Base-by-base conservation (phyloP, 257 asterid species). In the Voacanga thouarsii region DNA sequence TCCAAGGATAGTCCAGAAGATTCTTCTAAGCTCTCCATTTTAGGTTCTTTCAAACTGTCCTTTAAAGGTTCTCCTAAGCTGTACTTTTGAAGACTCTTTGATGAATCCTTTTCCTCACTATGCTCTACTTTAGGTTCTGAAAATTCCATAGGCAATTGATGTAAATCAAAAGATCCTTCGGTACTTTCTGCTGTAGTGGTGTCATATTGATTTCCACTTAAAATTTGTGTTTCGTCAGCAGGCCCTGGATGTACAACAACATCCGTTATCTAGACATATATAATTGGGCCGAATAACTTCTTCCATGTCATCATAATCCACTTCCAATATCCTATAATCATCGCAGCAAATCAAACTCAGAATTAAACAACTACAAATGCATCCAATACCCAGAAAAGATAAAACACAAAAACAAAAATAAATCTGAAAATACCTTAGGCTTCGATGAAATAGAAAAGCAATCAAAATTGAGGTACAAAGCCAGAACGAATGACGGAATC, bases 1-100 rank as follows among this genome's bases (percentile, higher is more conserved):
- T 89, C 98, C 44, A 87, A 77, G 78, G 97, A 88, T 44, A 91
- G 77, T 75, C 91, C 84, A 79, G 84, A 82, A 80, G 87, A 77
- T 69, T 82, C 81, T 76, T 80, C 87, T 77, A 81, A 78, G 76
- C 75, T 69, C 67, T 70, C 80, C 80, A 79, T 80, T 16, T 57
- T 83, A 67, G 82, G 59, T 72, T 84, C 78, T 82, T 79, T 87
- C 74, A 78, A 75, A 53, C 78, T 75, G 53, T 61, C 75, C 77
- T 82, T 82, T 1, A 23, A 82, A 78, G 84, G 72, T 72, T 83
- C 79, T 83, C 78, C 88, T 77, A 82, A 83, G 65, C 79, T 75
- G 71, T 70, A 77, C 79, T 86, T 86, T 80, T 81, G 86, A 64
- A 60, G 57, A 39, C 64, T 80, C 71, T 69, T 82, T 67, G 82